Percentiles rank a stretch among this genome's conserved stretches.
Conservation (phyloP, 2,329 filamentous ascomycete genomes). For the Fusarium sp. region DNA sequence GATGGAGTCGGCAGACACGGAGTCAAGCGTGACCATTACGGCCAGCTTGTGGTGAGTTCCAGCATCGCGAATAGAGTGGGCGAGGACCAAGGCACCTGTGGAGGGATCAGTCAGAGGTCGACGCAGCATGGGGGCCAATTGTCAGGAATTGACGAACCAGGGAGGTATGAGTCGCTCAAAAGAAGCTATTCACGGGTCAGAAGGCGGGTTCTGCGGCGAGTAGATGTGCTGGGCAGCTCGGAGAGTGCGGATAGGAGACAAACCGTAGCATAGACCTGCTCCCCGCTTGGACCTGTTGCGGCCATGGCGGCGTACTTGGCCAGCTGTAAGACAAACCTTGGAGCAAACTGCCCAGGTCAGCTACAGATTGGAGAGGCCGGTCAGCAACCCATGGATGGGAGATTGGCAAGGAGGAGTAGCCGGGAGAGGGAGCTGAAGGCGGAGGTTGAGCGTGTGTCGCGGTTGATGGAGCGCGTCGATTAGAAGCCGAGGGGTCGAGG, state of each 20-base stretch:
- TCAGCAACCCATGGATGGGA: conserved; percentile 47
- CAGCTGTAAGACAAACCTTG: conserved; percentile 41
- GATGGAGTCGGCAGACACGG: conserved; percentile 81
- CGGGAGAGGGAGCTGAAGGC: conserved; percentile 8
- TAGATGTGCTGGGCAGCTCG: conserved; percentile 4
- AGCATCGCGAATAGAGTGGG: conserved; percentile 93
- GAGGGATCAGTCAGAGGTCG: conserved; percentile 25
- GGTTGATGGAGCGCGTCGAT: conserved; percentile 39
- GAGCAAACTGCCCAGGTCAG: conserved; percentile 42
- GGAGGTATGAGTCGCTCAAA: conserved; percentile 92
- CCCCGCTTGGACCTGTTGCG: conserved; percentile 51
- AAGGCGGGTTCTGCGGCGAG: neutral
- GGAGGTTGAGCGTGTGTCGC: conserved; percentile 14
- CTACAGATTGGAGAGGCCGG: conserved; percentile 38
- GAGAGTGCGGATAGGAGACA: conserved; percentile 48
- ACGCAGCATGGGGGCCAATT: conserved; percentile 22
- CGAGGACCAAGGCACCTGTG: conserved; percentile 90
- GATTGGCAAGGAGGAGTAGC: conserved; percentile 12
- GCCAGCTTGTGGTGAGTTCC: conserved; percentile 84
- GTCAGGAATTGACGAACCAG: conserved; percentile 72
- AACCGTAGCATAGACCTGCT: conserved; percentile 72
- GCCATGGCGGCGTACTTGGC: conserved; percentile 54
- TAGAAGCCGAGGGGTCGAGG: conserved; percentile 21
- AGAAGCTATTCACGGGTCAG: conserved; percentile 76
- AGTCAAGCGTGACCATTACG: conserved; percentile 86